Conservation (phyloP, 2,329 filamentous ascomycete species). For the Sarocladium brachiariae region DNA sequence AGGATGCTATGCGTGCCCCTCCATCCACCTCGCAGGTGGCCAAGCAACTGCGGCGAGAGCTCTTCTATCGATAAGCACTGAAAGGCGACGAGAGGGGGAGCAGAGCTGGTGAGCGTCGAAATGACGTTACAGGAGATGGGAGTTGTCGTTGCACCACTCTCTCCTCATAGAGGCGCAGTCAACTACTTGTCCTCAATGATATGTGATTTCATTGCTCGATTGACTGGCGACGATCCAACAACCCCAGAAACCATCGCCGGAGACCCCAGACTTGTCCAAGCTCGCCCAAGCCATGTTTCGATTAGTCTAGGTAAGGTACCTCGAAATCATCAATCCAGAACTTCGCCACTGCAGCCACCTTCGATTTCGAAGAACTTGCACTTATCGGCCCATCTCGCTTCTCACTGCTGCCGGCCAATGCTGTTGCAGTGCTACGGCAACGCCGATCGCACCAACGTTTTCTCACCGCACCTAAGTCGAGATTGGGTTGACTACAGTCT, state of each 20-base stretch:
- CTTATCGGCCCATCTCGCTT: neutral
- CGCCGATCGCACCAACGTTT: neutral
- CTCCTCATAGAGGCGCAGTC: no score
- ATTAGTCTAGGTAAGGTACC: neutral
- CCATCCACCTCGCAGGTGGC: neutral
- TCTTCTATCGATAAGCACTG: conserved; percentile 7
- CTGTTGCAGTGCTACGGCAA: neutral
- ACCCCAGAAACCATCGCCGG: no score
- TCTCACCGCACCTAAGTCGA: neutral
- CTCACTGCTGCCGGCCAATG: neutral
- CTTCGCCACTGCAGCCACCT: neutral
- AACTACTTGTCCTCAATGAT: no score
- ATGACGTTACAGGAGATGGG: conserved; percentile 1
- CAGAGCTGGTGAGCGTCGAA: neutral
- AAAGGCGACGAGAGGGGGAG: no score
- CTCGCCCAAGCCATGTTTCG: no score
- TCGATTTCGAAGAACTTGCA: neutral
- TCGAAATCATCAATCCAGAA: neutral
- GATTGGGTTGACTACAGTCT: neutral
- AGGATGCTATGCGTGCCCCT: conserved; percentile 9
- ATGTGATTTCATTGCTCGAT: no score
- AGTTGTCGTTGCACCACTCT: neutral
- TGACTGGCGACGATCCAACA: no score
- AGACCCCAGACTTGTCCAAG: neutral
- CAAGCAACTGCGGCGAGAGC: conserved; percentile 5